These are phyloP conservation scores for Neurospora pannonica DNA, from an alignment of 495 filamentous ascomycete genomes.

Conservation along the genomic window DNA sequence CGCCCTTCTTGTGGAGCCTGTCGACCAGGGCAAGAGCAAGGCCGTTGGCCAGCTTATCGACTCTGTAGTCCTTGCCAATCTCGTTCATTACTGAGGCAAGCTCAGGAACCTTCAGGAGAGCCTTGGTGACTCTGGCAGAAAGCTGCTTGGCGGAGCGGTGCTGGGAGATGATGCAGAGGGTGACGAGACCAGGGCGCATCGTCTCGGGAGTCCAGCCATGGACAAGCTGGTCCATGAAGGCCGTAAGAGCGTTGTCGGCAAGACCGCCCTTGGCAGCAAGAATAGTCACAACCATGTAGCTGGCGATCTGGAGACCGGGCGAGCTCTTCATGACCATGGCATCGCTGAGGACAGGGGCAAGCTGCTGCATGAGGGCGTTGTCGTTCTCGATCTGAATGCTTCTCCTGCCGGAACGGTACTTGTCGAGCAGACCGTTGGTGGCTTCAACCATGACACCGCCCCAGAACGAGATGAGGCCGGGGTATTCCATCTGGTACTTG, in stretches of 20 bases:
- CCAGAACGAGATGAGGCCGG: constrained; percentile 78
- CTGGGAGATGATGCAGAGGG: constrained; percentile 70
- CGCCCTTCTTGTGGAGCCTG: constrained; percentile 52
- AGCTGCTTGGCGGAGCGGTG: constrained; percentile 58
- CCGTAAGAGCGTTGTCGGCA: constrained; percentile 61
- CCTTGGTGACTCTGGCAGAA: constrained; percentile 58
- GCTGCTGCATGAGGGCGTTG: constrained; percentile 63
- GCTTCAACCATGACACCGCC: constrained; percentile 74
- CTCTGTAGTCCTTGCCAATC: constrained; percentile 53
- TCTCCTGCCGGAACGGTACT: constrained; percentile 57
- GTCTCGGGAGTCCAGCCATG: constrained; percentile 65
- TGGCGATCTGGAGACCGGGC: constrained; percentile 68
- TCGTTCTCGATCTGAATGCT: constrained; percentile 61
- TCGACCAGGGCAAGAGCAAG: constrained; percentile 57
- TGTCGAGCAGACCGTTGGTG: constrained; percentile 67
- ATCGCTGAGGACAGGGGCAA: constrained; percentile 68
- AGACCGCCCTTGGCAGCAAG: constrained; percentile 72
- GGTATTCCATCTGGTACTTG: constrained; percentile 57
- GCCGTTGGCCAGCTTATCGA: constrained; percentile 66
- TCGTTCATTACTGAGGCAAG: constrained; percentile 48
- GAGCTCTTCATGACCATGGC: constrained; percentile 62
- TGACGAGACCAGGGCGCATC: constrained; percentile 62
- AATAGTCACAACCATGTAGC: constrained; percentile 82
- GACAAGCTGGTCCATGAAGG: constrained; percentile 79
- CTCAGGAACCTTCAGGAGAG: constrained; percentile 53